A percentile compares a stretch with the other conserved stretches of the same genome.
phyloP scores from a whole-genome alignment of 129 eudicot genomes.

The Solidago caesia region DNA sequence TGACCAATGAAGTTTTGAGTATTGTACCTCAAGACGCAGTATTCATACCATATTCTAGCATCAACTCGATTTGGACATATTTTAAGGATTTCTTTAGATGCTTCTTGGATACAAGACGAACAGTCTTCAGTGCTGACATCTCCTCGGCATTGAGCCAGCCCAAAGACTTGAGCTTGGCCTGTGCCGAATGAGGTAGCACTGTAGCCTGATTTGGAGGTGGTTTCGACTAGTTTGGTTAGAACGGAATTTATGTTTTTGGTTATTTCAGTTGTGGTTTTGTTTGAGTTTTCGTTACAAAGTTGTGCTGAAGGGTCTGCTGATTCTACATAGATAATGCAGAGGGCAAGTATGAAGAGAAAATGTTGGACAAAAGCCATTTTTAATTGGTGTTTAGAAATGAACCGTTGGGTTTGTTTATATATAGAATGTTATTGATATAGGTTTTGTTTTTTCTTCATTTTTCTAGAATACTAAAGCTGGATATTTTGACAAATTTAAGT shows the following conservation, averaged over 20 bases:
- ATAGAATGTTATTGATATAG: background rate
- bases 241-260: slow-evolving; percentile 54
- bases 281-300: slow-evolving; percentile 39
- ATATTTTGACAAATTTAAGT: no score
- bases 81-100: slow-evolving; percentile 43
- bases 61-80: slow-evolving; percentile 58
- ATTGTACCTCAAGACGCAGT: slow-evolving; percentile 64
- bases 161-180: slow-evolving; percentile 42
- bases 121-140: slow-evolving; percentile 70
- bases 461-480: no score
- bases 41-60: slow-evolving; percentile 88
- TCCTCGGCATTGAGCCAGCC: slow-evolving; percentile 86
- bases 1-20: slow-evolving; percentile 46
- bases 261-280: slow-evolving; percentile 23
- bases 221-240: slow-evolving; percentile 38
- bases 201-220: slow-evolving; percentile 45
- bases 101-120: slow-evolving; percentile 62
- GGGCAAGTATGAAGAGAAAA: slow-evolving; percentile 35
- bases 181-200: slow-evolving; percentile 49
- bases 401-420: slow-evolving; percentile 7
- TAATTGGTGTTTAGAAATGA: slow-evolving; percentile 6
- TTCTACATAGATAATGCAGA: slow-evolving; percentile 41
- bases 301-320: slow-evolving; percentile 48
- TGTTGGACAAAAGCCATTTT: slow-evolving; percentile 29
- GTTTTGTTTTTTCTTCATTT: no score